These are phyloP conservation scores for Penicillium herquei DNA, from an alignment of 495 filamentous ascomycete genomes.

Conservation along the genomic window DNA sequence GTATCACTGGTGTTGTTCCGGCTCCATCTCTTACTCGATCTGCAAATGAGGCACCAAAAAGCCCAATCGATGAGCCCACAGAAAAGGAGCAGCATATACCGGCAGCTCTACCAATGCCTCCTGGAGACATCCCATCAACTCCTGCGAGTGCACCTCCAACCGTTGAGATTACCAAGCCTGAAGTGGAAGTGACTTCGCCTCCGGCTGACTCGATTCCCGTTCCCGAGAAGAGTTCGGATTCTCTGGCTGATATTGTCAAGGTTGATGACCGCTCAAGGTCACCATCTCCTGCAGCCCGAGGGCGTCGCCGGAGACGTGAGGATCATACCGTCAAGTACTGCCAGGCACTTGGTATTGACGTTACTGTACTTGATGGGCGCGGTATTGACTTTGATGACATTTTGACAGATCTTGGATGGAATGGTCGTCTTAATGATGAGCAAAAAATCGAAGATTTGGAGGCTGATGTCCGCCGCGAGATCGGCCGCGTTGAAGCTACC, in stretches of 20 bases:
- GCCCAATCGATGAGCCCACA: slow-evolving; percentile 16
- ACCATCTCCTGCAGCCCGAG: slow-evolving; percentile 40
- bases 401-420: slow-evolving; percentile 89
- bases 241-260: slow-evolving; percentile 20
- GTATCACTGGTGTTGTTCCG: slow-evolving; percentile 82
- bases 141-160: slow-evolving; percentile 31
- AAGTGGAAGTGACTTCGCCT: slow-evolving; percentile 19
- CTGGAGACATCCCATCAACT: neutral
- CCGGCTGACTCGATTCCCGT: slow-evolving; percentile 30
- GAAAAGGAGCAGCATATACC: slow-evolving; percentile 13
- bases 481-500: slow-evolving; percentile 85
- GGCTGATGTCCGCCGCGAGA: slow-evolving; percentile 78
- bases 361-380: slow-evolving; percentile 62
- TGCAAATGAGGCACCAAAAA: slow-evolving; percentile 27
- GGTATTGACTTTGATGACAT: slow-evolving; percentile 73
- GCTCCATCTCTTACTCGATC: slow-evolving; percentile 56
- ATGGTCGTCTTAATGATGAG: slow-evolving; percentile 65
- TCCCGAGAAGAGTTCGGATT: slow-evolving; percentile 36
- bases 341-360: slow-evolving; percentile 71
- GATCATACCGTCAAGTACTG: slow-evolving; percentile 79
- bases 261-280: slow-evolving; percentile 32
- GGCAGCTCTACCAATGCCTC: slow-evolving; percentile 2
- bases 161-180: slow-evolving; percentile 39
- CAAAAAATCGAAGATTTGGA: slow-evolving; percentile 81
- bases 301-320: slow-evolving; percentile 58